Base-by-base conservation (phyloP, 345 rosid species). In the Heritiera fomes region DNA sequence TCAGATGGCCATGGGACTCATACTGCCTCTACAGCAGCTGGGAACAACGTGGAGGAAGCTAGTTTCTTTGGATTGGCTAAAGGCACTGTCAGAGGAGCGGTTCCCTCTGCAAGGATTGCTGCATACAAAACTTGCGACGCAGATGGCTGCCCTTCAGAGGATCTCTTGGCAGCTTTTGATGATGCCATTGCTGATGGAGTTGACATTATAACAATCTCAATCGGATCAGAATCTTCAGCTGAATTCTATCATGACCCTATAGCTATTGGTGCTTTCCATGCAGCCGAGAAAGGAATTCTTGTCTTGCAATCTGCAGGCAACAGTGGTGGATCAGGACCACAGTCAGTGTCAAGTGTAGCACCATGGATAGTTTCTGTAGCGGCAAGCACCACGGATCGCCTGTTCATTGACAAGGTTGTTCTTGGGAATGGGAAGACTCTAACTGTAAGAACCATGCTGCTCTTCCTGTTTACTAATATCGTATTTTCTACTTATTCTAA, bases 11-110 rank as follows among this genome's bases (percentile, higher is more conserved):
- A 49, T 72, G 93, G 95, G 11, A 77, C 87, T 0, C 95, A 91
- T 79, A 89, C 91, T 3, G 88, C 95, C 0, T 89, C 93, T 12
- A 91, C 84, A 0, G 89, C 89, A 17, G 91, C 95, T 7, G 93
- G 93, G 70, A 86, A 76, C 77, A 55, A 28, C 3, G 87, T 89
- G 11, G 32, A 65, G 32, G 73, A 73, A 10, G 88, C 75, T 0
- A 86, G 82, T 69, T 88, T 86, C 38, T 84, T 65, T 63, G 92
- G 92, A 2, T 10, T 90, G 0, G 92, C 85, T 1, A 41, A 81
- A 6, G 93, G 93, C 28, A 82, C 79, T 5, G 87, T 86, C 13
- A 84, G 91, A 78, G 92, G 92, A 46, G 90, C 85, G 2, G 91
- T 80, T 23, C 91, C 91, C 0, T 86, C 87, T 13, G 88, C 95